Base-by-base conservation (phyloP, 768 basidiomycete genomes). In the Coprinellus micaceus region DNA sequence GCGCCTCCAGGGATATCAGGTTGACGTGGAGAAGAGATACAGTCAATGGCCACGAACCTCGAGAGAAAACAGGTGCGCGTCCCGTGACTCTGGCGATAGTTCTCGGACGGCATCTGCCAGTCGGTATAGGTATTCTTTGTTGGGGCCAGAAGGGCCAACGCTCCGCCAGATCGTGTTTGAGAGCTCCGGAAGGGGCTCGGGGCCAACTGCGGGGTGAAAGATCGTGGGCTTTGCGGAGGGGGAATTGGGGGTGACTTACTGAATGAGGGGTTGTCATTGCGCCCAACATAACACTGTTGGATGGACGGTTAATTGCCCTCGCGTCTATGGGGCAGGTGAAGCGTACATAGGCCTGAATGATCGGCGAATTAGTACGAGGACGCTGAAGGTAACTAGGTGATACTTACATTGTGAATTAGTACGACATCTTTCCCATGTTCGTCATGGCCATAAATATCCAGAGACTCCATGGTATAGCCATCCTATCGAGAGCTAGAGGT, bases 121-220 rank as follows among this genome's bases (percentile, higher is more conserved):
- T 11, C 82, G 76, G 66, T 87, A 96, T 2, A 97, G 74, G 64
- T 98, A 98, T 33, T 97, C 94, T 77, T 94, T 95, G 75, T 98
- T 98, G 2, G 75, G 81, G 0, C 95, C 95, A 0, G 94, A 97
- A 0, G 94, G 94, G 0, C 95, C 95, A 0, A 83, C 78, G 0
- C 89, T 85, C 24, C 71, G 69, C 80, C 85, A 88, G 49, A 98
- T 96, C 3, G 75, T 75, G 29, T 79, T 64, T 0, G 92, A 85
- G 3, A 95, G 81, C 2, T 62, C 54, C 37, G 85, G 81, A n/a
- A 94, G 72, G 0, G 88, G 84, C 67, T 95, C 90, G 6, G 88
- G 86, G 2, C 91, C 94, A 46, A 93, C 94, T 95, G 26, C n/a
- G 13, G 46, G 45, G 37, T 13, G 7, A 24, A 13, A 47, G 21